Evolutionary conservation across 2,329 filamentous ascomycete genomes (phyloP), one percentile per base, ranked within the genome.

Genomic region (Coleophoma cylindrospora): DNA sequence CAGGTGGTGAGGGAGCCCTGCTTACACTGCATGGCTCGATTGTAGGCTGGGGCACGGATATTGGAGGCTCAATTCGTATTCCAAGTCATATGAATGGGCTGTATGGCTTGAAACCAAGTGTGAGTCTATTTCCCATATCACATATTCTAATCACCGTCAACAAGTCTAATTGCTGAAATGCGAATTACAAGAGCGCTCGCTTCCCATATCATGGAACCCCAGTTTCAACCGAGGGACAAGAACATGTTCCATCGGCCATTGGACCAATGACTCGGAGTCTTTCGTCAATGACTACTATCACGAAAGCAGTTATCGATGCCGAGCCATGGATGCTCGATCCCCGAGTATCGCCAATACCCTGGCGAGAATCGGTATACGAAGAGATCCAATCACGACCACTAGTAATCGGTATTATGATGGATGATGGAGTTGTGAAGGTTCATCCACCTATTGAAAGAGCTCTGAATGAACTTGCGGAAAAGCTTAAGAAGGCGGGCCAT

Each of bases 221-320:
- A 0, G 81, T 84, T 0, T 83, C 80, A 0, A 83, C 77, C 0
- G 80, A 84, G 38, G 80, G 82, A 2, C 81, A 85, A 57, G 79
- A 84, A 50, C 80, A 85, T 62, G 76, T 85, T 0, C 81, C 81
- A 1, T 85, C 81, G 0, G 73, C 80, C 0, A 66, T 84, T n/a
- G 81, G 82, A 0, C 82, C 83, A 1, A 72, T 86, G 67, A 69
- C 77, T 6, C 70, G 80, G 6, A 72, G 70, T 51, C 60, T 83
- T 4, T 61, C 68, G 3, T 79, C 80, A 0, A 64, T 86, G 2
- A 67, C 68, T 8, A 65, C 72, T 1, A 68, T 72, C 10, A 82
- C 72, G 55, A 75, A 69, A 54, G 68, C 72, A 0, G 56, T 83
- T 1, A 68, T 75, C 9, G 61, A 71, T 6, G 61, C 70, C 6